phyloP scores from a whole-genome alignment of 139 green algal genomes.

The Closterium sp. region DNA sequence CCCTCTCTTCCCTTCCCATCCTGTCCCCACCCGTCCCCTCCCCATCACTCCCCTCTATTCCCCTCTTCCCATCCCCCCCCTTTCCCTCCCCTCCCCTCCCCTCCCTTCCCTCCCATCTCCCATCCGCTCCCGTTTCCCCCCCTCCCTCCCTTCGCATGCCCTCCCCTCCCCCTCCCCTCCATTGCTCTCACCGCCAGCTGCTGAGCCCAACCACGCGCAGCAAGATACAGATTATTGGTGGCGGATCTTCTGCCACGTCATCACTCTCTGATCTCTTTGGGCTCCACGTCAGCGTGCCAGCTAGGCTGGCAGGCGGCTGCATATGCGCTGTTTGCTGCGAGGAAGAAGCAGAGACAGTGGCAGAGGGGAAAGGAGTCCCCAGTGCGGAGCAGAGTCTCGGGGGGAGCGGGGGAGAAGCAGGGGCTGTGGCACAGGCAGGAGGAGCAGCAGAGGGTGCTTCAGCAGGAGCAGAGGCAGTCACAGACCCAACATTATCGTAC shows the following conservation, averaged over 20 bases:
- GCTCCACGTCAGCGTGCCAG: background rate
- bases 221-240: background rate
- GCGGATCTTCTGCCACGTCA: background rate
- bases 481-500: background rate
- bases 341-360: background rate
- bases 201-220: background rate
- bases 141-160: background rate
- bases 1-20: background rate
- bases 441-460: background rate
- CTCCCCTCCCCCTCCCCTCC: background rate
- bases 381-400: background rate
- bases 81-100: background rate
- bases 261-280: background rate
- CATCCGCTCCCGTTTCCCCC: background rate
- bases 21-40: background rate
- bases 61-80: background rate
- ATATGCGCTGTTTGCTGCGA: background rate
- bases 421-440: background rate
- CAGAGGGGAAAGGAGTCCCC: background rate
- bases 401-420: background rate
- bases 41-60: background rate
- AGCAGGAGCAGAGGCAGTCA: background rate
- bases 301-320: constrained; percentile 11
- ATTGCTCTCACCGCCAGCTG: background rate
- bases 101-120: background rate